phyloP scores from a whole-genome alignment of 805 yeast genomes.

The Saccharomycopsis schoenii region DNA sequence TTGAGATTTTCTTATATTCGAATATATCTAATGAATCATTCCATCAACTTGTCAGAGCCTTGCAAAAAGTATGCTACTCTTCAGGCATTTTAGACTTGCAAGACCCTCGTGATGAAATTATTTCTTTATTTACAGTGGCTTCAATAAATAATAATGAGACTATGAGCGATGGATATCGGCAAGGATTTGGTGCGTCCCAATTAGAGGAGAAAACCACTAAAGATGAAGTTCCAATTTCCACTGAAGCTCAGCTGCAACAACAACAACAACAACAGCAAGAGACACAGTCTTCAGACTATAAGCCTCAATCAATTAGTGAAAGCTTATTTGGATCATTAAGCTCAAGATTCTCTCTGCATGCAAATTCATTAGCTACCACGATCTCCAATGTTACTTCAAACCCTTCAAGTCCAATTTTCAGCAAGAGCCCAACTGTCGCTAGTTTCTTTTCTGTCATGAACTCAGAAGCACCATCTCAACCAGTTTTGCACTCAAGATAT shows the following conservation, averaged over 20 bases:
- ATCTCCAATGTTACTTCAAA: conserved; percentile 2
- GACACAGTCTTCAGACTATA: neutral
- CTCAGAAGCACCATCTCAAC: conserved; percentile 8
- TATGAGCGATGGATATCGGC: neutral
- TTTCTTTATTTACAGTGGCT: conserved; percentile 36
- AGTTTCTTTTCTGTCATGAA: conserved; percentile 16
- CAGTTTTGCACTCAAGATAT: conserved; percentile 29
- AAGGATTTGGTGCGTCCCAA: neutral
- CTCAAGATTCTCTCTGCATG: conserved; percentile 13
- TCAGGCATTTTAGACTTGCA: conserved; percentile 62
- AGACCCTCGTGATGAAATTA: conserved; percentile 47
- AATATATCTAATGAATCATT: conserved; percentile 63
- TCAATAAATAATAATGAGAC: conserved; percentile 33
- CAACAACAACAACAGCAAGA: neutral
- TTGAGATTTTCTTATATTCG: conserved; percentile 47
- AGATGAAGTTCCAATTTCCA: neutral
- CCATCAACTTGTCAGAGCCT: conserved; percentile 54
- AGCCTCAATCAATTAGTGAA: conserved; percentile 13
- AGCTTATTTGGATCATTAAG: conserved; percentile 17
- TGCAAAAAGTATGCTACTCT: conserved; percentile 75
- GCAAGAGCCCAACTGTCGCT: conserved; percentile 7
- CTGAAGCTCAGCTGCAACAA: neutral
- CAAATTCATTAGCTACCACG: conserved; percentile 11
- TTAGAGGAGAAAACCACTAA: neutral
- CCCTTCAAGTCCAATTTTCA: conserved; percentile 16